Evolutionary conservation across 805 yeast species (phyloP).

Genomic region (Candida verbasci): DNA sequence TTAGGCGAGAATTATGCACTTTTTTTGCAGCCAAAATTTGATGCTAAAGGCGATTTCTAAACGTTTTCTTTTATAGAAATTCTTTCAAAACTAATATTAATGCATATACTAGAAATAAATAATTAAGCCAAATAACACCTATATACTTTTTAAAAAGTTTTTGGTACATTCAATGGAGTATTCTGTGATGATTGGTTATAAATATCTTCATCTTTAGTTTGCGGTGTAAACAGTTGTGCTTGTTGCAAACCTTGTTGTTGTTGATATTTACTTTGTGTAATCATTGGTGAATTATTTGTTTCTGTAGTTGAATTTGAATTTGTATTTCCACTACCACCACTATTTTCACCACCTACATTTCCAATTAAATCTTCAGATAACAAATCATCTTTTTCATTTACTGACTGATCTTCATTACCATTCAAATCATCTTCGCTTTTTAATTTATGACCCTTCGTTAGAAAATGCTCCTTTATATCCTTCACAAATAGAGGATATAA

Average conservation of each 20-base stretch:
- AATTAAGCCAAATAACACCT: not conserved
- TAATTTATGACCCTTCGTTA: constrained; percentile 20
- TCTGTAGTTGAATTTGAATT: not conserved
- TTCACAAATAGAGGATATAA: constrained; percentile 31
- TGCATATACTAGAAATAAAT: constrained; percentile 5
- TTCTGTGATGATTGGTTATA: constrained; percentile 1
- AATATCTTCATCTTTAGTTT: constrained; percentile 2
- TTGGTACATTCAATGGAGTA: constrained; percentile 5
- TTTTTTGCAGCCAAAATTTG: too few relatives aligned
- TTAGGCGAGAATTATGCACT: too few relatives aligned
- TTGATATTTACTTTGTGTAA: not conserved
- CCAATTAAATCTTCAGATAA: not conserved
- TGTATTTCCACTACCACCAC: not conserved
- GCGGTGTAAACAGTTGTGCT: not conserved
- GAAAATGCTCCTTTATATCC: constrained; percentile 24
- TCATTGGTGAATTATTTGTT: constrained; percentile 1
- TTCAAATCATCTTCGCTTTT: constrained; percentile 12
- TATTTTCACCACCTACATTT: not conserved
- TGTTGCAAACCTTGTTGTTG: not conserved
- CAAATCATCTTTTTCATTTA: not conserved
- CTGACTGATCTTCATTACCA: not conserved
- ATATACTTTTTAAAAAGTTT: constrained; percentile 1
- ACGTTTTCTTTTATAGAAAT: too few relatives aligned
- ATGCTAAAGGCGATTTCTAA: too few relatives aligned
- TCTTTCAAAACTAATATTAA: too few relatives aligned